Evolutionary conservation across 2,329 filamentous ascomycete species (phyloP).

Genomic region (Hypoxylon rubiginosum): DNA sequence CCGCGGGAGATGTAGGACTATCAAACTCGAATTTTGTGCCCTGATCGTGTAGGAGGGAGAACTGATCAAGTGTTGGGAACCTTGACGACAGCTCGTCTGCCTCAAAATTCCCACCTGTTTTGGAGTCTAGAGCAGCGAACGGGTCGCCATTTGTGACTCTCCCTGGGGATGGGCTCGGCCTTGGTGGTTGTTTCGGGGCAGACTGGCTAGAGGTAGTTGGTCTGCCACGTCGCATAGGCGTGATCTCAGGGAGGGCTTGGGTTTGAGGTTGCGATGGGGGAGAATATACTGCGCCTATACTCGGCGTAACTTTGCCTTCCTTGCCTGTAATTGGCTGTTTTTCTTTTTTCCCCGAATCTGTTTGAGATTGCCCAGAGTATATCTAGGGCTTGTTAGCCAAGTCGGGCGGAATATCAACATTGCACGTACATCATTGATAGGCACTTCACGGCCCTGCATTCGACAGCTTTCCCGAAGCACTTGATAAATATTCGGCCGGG

Average conservation of each 20-base stretch:
- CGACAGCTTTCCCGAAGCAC: slow-evolving; percentile 87
- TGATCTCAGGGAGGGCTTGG: slow-evolving; percentile 85
- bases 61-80: slow-evolving; percentile 94
- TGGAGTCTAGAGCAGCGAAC: slow-evolving; percentile 88
- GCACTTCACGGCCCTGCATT: slow-evolving; percentile 89
- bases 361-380: slow-evolving; percentile 74
- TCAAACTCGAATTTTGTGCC: slow-evolving; percentile 89
- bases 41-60: slow-evolving; percentile 88
- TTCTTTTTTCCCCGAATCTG: slow-evolving; percentile 68
- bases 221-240: slow-evolving; percentile 91
- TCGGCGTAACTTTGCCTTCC: slow-evolving; percentile 67
- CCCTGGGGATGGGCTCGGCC: slow-evolving; percentile 76
- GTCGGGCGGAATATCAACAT: not conserved
- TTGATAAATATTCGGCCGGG: slow-evolving; percentile 93
- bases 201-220: slow-evolving; percentile 64
- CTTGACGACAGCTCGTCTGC: slow-evolving; percentile 85
- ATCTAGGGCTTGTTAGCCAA: slow-evolving; percentile 67
- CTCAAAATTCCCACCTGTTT: slow-evolving; percentile 63
- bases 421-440: slow-evolving; percentile 84
- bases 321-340: slow-evolving; percentile 67
- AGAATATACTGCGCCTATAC: slow-evolving; percentile 85
- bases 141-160: slow-evolving; percentile 82
- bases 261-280: slow-evolving; percentile 76
- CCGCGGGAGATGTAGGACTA: slow-evolving; percentile 59
- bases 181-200: slow-evolving; percentile 58